Evolutionary conservation across 1,139 yeast species (phyloP).

Genomic region (Williopsis jadinii): DNA sequence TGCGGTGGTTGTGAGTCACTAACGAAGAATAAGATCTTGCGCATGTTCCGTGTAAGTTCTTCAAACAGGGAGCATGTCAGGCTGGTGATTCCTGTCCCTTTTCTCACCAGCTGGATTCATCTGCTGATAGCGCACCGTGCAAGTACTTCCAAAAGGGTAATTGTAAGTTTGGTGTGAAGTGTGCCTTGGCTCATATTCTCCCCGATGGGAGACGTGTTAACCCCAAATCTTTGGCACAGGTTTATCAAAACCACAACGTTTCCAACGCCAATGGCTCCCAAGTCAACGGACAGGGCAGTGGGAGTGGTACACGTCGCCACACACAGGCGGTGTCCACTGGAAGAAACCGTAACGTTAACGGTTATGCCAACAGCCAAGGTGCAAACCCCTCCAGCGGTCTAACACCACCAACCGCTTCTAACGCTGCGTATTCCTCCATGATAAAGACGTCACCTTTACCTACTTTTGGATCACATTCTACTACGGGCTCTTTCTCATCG

Average conservation of each 20-base stretch:
- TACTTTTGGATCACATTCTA: too few relatives aligned
- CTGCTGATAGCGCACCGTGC: slow-evolving; percentile 67
- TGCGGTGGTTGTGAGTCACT: slow-evolving; percentile 1
- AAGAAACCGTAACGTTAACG: too few relatives aligned
- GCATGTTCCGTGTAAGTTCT: slow-evolving; percentile 95
- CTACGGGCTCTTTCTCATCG: too few relatives aligned
- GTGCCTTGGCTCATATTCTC: slow-evolving; percentile 85
- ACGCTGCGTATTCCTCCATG: too few relatives aligned
- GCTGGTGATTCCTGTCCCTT: slow-evolving; percentile 93
- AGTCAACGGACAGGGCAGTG: too few relatives aligned
- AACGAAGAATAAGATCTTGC: slow-evolving; percentile 40
- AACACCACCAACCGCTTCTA: too few relatives aligned
- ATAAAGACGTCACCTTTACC: too few relatives aligned
- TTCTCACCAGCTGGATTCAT: slow-evolving; percentile 66
- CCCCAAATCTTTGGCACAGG: slow-evolving; percentile 32
- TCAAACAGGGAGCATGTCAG: slow-evolving; percentile 84
- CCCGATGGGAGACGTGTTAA: slow-evolving; percentile 87
- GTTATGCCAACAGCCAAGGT: too few relatives aligned
- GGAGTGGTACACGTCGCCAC: not conserved
- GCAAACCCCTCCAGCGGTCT: too few relatives aligned
- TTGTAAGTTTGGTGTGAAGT: slow-evolving; percentile 87
- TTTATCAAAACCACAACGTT: slow-evolving; percentile 10
- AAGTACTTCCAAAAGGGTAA: slow-evolving; percentile 92
- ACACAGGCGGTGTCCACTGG: not conserved
- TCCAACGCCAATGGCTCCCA: not conserved